A percentile compares a stretch with the other conserved stretches of the same genome.
Conservation (phyloP, 495 filamentous ascomycete species). For the Neurospora cerealis region DNA sequence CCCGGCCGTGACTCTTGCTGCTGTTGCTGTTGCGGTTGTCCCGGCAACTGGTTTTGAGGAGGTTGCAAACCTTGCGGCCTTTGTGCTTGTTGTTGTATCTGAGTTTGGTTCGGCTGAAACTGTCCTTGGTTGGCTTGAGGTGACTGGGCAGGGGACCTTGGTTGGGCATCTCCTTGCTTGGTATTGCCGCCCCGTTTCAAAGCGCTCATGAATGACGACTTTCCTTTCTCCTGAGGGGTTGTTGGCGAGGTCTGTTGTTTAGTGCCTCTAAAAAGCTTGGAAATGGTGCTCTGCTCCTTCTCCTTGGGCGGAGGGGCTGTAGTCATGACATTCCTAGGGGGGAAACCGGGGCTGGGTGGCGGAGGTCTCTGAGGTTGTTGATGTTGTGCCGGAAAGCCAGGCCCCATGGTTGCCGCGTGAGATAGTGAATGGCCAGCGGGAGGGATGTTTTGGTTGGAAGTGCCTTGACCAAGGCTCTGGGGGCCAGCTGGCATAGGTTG, state of each 20-base stretch:
- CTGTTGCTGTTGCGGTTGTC: constrained; percentile 3
- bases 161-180: constrained; percentile 12
- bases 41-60: not conserved
- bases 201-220: constrained; percentile 21
- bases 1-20: constrained; percentile 2
- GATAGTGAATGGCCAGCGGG: not conserved
- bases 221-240: constrained; percentile 17
- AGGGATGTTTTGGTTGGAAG: not conserved
- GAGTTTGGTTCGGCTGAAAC: constrained; percentile 4
- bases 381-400: not conserved
- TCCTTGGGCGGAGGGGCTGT: constrained; percentile 7
- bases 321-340: constrained; percentile 4
- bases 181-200: constrained; percentile 22
- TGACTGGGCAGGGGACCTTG: constrained; percentile 1
- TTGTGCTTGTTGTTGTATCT: constrained; percentile 8
- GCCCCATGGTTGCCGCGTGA: not conserved
- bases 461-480: not conserved
- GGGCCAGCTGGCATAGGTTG: not conserved
- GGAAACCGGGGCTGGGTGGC: constrained; percentile 1
- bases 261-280: constrained; percentile 21
- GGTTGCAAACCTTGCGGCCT: not conserved
- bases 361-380: not conserved
- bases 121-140: constrained; percentile 9
- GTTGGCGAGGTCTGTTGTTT: constrained; percentile 10
- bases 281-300: constrained; percentile 24